Evolutionary conservation across 2,329 filamentous ascomycete species (phyloP).

Genomic region (Mariannaea sp.): DNA sequence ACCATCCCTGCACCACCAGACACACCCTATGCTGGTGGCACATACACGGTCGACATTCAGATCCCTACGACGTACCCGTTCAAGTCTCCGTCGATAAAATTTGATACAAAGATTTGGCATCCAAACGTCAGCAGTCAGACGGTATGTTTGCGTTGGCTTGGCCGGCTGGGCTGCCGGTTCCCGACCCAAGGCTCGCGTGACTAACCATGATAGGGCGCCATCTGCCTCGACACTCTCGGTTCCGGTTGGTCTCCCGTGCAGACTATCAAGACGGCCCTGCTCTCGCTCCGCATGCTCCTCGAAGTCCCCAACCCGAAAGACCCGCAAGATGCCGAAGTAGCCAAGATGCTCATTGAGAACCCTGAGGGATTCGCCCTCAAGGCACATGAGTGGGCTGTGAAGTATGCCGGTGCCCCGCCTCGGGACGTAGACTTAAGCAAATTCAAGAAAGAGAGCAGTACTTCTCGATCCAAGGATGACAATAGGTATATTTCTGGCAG

Average conservation of each 20-base stretch:
- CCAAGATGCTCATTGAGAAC: constrained; percentile 81
- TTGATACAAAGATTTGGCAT: constrained; percentile 94
- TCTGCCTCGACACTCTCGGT: constrained; percentile 92
- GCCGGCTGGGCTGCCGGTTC: not conserved
- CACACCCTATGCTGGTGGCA: constrained; percentile 89
- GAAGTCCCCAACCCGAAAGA: constrained; percentile 94
- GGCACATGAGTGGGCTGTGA: constrained; percentile 89
- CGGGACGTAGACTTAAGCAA: constrained; percentile 45
- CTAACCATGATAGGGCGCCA: constrained; percentile 73
- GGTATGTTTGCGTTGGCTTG: constrained; percentile 55
- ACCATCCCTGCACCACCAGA: constrained; percentile 86
- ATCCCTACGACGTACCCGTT: constrained; percentile 93
- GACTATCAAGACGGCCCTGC: constrained; percentile 92
- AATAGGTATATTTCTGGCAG: constrained; percentile 38
- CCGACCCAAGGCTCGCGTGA: constrained; percentile 7
- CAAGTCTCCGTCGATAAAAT: constrained; percentile 87
- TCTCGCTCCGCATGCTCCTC: constrained; percentile 91
- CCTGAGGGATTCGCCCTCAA: constrained; percentile 79
- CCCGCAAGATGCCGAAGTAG: constrained; percentile 95
- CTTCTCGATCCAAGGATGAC: constrained; percentile 21
- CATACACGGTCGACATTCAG: constrained; percentile 79
- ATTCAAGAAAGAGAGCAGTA: constrained; percentile 55
- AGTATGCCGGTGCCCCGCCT: constrained; percentile 75
- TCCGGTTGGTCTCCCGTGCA: constrained; percentile 93
- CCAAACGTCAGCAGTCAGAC: constrained; percentile 95